Base-by-base conservation (phyloP, 1,139 yeast genomes). In the Pichia sp. region DNA sequence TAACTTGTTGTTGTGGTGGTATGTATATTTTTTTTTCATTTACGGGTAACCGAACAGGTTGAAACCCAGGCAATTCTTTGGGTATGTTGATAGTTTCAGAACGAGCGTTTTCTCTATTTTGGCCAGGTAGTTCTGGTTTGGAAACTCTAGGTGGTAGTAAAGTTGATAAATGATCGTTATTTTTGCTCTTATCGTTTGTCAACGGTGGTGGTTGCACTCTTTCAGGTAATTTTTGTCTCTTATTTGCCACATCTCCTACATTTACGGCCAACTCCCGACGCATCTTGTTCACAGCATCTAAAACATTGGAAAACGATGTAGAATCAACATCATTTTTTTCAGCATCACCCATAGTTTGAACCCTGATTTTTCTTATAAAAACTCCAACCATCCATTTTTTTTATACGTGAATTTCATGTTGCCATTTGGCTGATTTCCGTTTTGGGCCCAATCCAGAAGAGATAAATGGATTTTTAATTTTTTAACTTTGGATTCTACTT, bases 271-370 rank as follows among this genome's bases (percentile, higher is more conserved):
- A 58, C 29, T 60, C 56, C n/a, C 64, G 61, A 18, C 70, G 66
- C 70, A 82, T 73, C 48, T 75, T 74, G 62, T 77, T 72, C 2
- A 81, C 86, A 22, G 84, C 85, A 1, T 82, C 87, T 46, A 83
- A 64, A 42, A 83, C 80, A 61, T 84, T 80, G 46, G 82, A 79
- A 65, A 82, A 83, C 1, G 88, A 83, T 2, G 83, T 75, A 1
- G 83, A 69, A 59, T 80, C 83, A n/a, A 34, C 33, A 19, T 19
- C 16, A 13, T 27, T n/a, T 11, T 41, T 11, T 9, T 43, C 34
- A 2, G 27, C 45, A 22, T 13, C 49, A 27, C 42, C 22, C 30
- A 41, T 41, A 6, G 8, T 14, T 39, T 14, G 7, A 8, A 19
- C 4, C 7, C 3, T 19, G 6, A 10, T 16, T 10, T 3, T 38